Percentiles rank a stretch among this genome's conserved stretches.
Conservation (phyloP, 306 rosid genomes). For the Inga oerstediana region DNA sequence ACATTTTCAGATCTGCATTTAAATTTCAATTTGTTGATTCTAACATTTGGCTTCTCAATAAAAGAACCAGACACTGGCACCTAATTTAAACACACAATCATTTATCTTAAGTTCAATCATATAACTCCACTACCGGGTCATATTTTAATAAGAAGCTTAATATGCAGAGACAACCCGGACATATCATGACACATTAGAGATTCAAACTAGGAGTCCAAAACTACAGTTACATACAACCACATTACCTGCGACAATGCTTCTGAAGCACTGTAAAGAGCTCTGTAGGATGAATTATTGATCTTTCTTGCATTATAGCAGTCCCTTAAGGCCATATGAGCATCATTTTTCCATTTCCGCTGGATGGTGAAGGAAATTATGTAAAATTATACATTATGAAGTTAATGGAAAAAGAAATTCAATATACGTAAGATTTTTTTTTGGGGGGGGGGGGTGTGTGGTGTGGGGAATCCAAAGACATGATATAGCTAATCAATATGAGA, state of each 20-base stretch:
- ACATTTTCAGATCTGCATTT: constrained; percentile 5
- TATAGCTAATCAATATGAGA: constrained; percentile 35
- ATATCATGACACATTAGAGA: constrained; percentile 3
- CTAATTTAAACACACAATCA: constrained; percentile 11
- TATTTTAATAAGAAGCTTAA: constrained; percentile 17
- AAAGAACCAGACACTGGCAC: constrained; percentile 9
- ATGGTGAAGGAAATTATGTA: constrained; percentile 22
- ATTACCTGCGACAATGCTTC: constrained; percentile 93
- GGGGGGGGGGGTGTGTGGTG: not conserved
- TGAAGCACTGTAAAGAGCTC: constrained; percentile 70
- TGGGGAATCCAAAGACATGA: constrained; percentile 14
- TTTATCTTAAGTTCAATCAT: constrained; percentile 14
- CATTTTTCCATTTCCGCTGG: constrained; percentile 98
- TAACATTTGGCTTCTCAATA: constrained; percentile 11
- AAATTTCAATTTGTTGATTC: not conserved
- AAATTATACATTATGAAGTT: constrained; percentile 23
- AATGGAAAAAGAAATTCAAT: not conserved
- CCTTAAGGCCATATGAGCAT: constrained; percentile 87
- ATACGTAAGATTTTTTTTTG: not conserved
- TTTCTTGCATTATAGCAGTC: constrained; percentile 82
- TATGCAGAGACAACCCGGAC: constrained; percentile 3
- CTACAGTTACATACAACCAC: constrained; percentile 24
- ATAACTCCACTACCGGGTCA: not conserved
- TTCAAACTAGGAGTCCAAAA: constrained; percentile 12
- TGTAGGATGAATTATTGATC: constrained; percentile 62